Evolutionary conservation across 306 rosid species (phyloP), one percentile per base, ranked within the genome.

Genomic region (Albizia julibrissin): DNA sequence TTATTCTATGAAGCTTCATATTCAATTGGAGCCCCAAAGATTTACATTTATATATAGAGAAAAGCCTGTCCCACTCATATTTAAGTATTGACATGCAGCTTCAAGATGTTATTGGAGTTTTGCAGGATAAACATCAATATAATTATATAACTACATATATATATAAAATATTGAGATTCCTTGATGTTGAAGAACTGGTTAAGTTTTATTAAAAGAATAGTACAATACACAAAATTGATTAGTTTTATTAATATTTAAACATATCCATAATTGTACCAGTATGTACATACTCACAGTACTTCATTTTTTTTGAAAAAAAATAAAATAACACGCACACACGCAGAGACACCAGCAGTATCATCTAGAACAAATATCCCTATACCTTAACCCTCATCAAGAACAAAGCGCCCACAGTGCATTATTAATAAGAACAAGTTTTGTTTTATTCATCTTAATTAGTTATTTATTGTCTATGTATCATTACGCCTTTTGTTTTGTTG

Each of bases 361-460:
- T 47, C 52, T 47, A 47, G 14, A 43, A 43, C 14, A 43, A 43
- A 43, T 11, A 52, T 89, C 83, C 74, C 19, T 26, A 62, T 43
- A 58, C 80, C 77, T 76, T 59, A 81, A 82, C 44, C 82, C 78
- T 70, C 50, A 82, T 43, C 47, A 1, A 43, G 52, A 14, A 47
- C 52, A 47, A 47, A 47, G 52, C 16, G 5, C 52, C 52, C 52
- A 11, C 16, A 37, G 40, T 37, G 34, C 34, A 44, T 44, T 10
- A 44, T 10, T 82, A 91, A 85, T 56, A 78, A 73, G 77, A 76
- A 82, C 85, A 24, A 81, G 24, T 26, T 59, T 80, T 88, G 80
- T 72, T 74, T 80, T 73, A 58, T 75, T 80, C 43, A 19, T 78
- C 79, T 54, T 74, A 42, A 85, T 31, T 66, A 33, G 18, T 83